Evolutionary conservation across 106 monocot species (phyloP).

Genomic region (Dioscorea dumetorum): DNA sequence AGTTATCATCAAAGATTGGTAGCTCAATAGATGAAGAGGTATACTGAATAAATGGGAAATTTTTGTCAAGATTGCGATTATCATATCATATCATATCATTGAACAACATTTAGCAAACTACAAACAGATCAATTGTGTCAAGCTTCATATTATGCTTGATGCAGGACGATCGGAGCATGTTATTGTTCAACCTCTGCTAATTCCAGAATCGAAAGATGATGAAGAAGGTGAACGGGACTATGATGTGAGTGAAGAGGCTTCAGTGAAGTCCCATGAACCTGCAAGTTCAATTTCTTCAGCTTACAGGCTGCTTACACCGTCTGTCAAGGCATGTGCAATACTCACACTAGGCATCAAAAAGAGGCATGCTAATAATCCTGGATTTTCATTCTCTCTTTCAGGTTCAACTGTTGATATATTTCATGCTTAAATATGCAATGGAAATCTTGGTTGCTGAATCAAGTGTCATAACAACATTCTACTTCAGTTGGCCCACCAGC

Average conservation of each 20-base stretch:
- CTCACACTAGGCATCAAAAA: too few species aligned
- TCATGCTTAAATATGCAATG: slow-evolving; percentile 54
- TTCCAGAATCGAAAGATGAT: slow-evolving; percentile 14
- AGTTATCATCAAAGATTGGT: too few species aligned
- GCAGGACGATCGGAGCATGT: slow-evolving; percentile 19
- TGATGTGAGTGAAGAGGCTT: slow-evolving; percentile 34
- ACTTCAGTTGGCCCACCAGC: slow-evolving; percentile 45
- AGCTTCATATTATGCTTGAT: too few species aligned
- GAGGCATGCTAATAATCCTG: not conserved
- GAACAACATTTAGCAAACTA: too few species aligned
- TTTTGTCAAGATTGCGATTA: too few species aligned
- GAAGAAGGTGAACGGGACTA: slow-evolving; percentile 24
- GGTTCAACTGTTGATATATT: slow-evolving; percentile 50
- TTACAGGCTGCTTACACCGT: slow-evolving; percentile 46
- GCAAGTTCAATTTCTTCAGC: slow-evolving; percentile 39
- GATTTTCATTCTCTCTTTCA: not conserved
- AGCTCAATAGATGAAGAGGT: too few species aligned
- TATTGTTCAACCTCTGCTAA: slow-evolving; percentile 27
- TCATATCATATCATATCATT: too few species aligned
- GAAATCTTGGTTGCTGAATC: slow-evolving; percentile 48
- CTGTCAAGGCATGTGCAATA: slow-evolving; percentile 31
- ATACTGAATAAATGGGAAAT: too few species aligned
- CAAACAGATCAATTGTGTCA: too few species aligned
- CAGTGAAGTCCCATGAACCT: slow-evolving; percentile 18
- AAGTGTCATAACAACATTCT: slow-evolving; percentile 35